Conservation (phyloP, 768 basidiomycete species). For the Candolleomyces eurysporus region DNA sequence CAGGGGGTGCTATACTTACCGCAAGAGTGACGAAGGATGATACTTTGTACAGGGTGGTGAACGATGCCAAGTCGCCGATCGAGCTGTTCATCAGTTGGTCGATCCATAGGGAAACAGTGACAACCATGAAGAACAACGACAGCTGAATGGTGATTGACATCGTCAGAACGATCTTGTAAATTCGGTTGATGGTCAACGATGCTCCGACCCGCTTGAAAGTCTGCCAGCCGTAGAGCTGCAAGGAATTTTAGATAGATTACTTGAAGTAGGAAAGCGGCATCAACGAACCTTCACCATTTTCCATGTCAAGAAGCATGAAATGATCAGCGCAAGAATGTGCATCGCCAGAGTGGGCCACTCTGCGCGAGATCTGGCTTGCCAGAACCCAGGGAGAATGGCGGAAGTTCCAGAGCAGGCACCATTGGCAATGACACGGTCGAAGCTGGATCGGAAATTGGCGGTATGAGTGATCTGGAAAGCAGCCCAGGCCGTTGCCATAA, state of each 20-base stretch:
- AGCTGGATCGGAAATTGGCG: constrained; percentile 52
- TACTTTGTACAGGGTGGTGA: constrained; percentile 50
- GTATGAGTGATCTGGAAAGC: constrained; percentile 66
- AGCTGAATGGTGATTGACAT: constrained; percentile 74
- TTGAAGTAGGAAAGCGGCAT: not conserved
- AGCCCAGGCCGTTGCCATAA: constrained; percentile 73
- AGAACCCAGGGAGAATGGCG: constrained; percentile 57
- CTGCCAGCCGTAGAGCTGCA: constrained; percentile 76
- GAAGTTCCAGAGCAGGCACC: constrained; percentile 60
- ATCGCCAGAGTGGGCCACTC: constrained; percentile 65
- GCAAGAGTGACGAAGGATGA: constrained; percentile 54
- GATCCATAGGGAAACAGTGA: constrained; percentile 70
- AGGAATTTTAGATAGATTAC: not conserved
- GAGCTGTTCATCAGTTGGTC: constrained; percentile 71
- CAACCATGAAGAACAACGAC: constrained; percentile 74
- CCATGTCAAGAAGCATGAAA: constrained; percentile 69
- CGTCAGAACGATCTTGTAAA: constrained; percentile 70
- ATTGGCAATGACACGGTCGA: constrained; percentile 54
- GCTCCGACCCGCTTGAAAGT: constrained; percentile 87
- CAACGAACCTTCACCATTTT: constrained; percentile 62
- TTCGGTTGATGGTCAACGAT: constrained; percentile 65
- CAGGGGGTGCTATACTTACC: constrained; percentile 40
- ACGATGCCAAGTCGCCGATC: constrained; percentile 51
- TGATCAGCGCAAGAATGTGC: constrained; percentile 57
- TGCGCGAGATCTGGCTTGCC: constrained; percentile 55